Base-by-base conservation (phyloP, 768 basidiomycete genomes). In the Agrocybe pediades region DNA sequence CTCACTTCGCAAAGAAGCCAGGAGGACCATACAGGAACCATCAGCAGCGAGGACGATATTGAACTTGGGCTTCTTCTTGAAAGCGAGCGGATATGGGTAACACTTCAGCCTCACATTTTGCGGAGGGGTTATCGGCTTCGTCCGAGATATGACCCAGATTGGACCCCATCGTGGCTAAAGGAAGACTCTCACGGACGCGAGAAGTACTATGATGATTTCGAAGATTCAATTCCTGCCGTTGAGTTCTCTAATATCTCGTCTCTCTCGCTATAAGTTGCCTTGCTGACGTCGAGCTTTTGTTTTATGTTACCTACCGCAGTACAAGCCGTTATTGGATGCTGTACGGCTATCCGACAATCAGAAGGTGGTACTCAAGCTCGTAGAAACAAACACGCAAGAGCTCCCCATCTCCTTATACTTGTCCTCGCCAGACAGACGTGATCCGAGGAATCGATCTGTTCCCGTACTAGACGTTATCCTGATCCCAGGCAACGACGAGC, bases 301-400 rank as follows among this genome's bases (percentile, higher is more conserved):
- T n/a, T n/a, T n/a, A n/a, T n/a, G n/a, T n/a, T n/a, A n/a, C n/a
- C n/a, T n/a, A n/a, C n/a, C n/a, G n/a, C n/a, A n/a, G n/a, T n/a
- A n/a, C n/a, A n/a, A n/a, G n/a, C 8, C n/a, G 26, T 1, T 54
- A 9, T 2, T 61, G 19, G 59, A 61, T 40, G 59, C 49, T 1
- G 41, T 45, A 16, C 33, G 56, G 3, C 13, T 48, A 2, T 17
- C 13, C 20, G 59, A 61, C 39, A 46, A 46, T 15, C 46, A 27
- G 25, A 51, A 51, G 26, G 59, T 61, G 15, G 49, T 57, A 11
- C 25, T 61, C n/a, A 61, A 61, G 45, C n/a, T 19, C 3, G 59
- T 61, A 16, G 9, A 33, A 3, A 57, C 59, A 17, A 13, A 43
- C 2, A 48, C 43, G 6, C 17, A 54, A 16, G 59, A 61, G 27